Evolutionary conservation across 2,329 filamentous ascomycete species (phyloP), one percentile per base, ranked within the genome.

Genomic region (Acrocalymma vagum): DNA sequence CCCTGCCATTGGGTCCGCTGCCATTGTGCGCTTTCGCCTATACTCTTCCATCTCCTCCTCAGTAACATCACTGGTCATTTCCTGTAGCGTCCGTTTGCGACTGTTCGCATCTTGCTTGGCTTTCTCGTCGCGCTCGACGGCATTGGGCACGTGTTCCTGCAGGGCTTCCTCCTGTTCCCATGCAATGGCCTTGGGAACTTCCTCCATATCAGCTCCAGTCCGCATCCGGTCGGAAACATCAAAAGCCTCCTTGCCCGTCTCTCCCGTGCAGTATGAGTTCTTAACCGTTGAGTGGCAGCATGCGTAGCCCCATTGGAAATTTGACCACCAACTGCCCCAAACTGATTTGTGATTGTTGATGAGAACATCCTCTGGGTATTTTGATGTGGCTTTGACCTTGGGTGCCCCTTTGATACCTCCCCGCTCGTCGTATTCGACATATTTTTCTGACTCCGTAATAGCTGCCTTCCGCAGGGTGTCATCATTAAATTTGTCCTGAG

Each of bases 311-410:
- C 94, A 99, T 70, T 87, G 82, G 73, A 96, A 97, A 63, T 90
- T 85, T 37, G 85, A 83, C 94, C 94, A 99, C 94, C 94, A 99
- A 62, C 91, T 96, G 32, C 94, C 94, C 89, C 91, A 99, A 3
- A 96, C 86, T 0, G 87, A 86, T 3, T 84, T 90, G 72, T 99
- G 94, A 63, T 99, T 99, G 75, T 95, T 93, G 67, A 87, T 81
- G 38, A 88, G 75, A 1, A 96, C 79, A 60, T 99, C 90, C 64
- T 99, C 94, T 4, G 85, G 73, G 63, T 99, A 99, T 67, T 96
- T 97, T 26, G 90, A 95, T 68, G 88, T 93, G 34, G 86, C 87
- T 36, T 81, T 80, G 39, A 82, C 82, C 65, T 86, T 88, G 1
- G 86, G 85, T 17, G 84, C 84, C n/a, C 93, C 92, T 73, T 97